These are phyloP conservation scores for Bathelium albidoporum DNA, from an alignment of 495 filamentous ascomycete genomes.

Conservation along the genomic window DNA sequence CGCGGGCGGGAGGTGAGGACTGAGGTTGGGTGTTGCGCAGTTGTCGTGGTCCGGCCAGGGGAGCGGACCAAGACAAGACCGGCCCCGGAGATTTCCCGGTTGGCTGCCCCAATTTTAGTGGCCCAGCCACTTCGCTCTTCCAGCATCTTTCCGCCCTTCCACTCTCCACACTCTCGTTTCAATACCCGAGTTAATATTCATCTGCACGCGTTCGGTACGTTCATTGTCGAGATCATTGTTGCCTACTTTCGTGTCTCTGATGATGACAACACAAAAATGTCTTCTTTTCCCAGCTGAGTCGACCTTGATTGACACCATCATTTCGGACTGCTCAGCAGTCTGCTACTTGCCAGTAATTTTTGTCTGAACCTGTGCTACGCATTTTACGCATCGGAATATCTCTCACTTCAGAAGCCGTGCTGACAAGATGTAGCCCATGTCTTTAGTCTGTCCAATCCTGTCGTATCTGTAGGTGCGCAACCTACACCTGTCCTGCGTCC, in stretches of 20 bases:
- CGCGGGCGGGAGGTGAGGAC: neutral
- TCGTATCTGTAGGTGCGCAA: neutral
- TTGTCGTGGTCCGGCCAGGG: conserved; percentile 4
- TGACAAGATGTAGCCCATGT: neutral
- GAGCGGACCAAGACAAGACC: conserved; percentile 4
- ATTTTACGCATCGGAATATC: too few relatives aligned
- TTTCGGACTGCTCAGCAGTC: conserved; percentile 57
- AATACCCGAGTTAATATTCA: neutral
- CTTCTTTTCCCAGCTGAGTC: conserved; percentile 95
- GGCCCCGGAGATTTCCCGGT: conserved; percentile 1
- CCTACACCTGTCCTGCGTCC: neutral
- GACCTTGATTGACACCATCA: conserved; percentile 77
- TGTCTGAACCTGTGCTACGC: conserved; percentile 51
- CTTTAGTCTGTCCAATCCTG: neutral
- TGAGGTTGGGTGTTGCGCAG: conserved; percentile 1
- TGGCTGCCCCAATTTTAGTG: neutral
- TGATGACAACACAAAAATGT: conserved; percentile 70
- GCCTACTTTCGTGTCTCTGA: conserved; percentile 31
- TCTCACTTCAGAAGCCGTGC: neutral
- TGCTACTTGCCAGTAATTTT: conserved; percentile 94
- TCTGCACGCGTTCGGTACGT: neutral
- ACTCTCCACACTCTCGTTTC: neutral
- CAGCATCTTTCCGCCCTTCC: conserved; percentile 2
- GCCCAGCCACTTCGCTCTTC: conserved; percentile 11
- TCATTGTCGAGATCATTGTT: neutral